Percentiles rank a stretch among this genome's conserved stretches.
These are phyloP conservation scores for Crithidia bombi DNA, from an alignment of 208 protist species.

Conservation along the genomic window DNA sequence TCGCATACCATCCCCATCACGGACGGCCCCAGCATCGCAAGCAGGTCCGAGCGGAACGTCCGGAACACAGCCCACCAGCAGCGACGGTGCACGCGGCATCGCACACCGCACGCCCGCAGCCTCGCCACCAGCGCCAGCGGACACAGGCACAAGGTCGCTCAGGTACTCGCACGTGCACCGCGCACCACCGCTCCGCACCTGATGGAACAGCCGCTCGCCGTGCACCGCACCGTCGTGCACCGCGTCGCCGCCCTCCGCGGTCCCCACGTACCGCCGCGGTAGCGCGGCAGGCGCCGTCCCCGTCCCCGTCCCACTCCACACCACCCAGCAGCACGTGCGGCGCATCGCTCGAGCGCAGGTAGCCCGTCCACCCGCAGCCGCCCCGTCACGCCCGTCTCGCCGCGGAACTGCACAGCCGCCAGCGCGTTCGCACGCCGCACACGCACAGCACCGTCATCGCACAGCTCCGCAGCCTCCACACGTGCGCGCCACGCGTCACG, in stretches of 20 bases:
- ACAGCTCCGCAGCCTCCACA: slow-evolving; percentile 23
- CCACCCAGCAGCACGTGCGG: slow-evolving; percentile 48
- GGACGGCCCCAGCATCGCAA: slow-evolving; percentile 39
- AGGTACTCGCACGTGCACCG: slow-evolving; percentile 54
- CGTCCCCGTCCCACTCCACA: slow-evolving; percentile 60
- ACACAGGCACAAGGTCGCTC: slow-evolving; percentile 39
- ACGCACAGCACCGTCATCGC: slow-evolving; percentile 3
- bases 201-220: slow-evolving; percentile 69
- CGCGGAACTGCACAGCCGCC: slow-evolving; percentile 34
- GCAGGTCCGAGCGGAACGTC: slow-evolving; percentile 33
- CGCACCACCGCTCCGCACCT: slow-evolving; percentile 18
- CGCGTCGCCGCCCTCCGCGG: slow-evolving; percentile 18
- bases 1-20: slow-evolving; percentile 48
- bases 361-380: slow-evolving; percentile 66
- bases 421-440: slow-evolving; percentile 28
- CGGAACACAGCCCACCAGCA: slow-evolving; percentile 42
- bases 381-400: slow-evolving; percentile 39
- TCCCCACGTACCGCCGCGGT: slow-evolving; percentile 6
- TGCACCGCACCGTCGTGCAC: slow-evolving; percentile 45
- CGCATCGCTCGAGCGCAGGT: slow-evolving; percentile 43
- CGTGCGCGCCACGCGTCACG: slow-evolving; percentile 35
- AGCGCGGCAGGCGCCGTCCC: slow-evolving; percentile 20
- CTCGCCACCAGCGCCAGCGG: slow-evolving; percentile 7
- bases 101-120: background rate
- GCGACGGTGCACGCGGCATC: slow-evolving; percentile 35